phyloP scores from a whole-genome alignment of 345 rosid genomes.

The Arabis hirsuta region DNA sequence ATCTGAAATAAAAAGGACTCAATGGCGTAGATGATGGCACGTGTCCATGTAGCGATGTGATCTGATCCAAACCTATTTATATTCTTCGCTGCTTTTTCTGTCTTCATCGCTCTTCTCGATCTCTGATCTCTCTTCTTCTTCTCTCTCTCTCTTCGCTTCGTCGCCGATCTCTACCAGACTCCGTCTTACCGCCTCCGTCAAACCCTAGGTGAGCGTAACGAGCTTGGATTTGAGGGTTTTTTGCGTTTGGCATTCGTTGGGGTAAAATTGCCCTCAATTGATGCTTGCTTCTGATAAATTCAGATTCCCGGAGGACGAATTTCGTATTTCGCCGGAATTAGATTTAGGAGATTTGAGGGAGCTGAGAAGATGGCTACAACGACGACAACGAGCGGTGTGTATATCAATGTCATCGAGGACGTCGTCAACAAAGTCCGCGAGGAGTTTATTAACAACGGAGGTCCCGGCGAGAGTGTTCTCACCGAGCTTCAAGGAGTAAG shows the following conservation, averaged over 20 bases:
- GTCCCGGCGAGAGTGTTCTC: slow-evolving; percentile 88
- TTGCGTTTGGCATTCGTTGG: background rate
- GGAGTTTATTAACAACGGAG: slow-evolving; percentile 79
- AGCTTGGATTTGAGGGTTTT: background rate
- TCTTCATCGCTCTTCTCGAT: slow-evolving; percentile 58
- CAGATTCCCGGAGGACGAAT: slow-evolving; percentile 12
- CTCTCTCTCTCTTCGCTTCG: slow-evolving; percentile 30
- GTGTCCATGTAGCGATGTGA: slow-evolving; percentile 52
- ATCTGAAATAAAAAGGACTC: background rate
- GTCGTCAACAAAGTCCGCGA: slow-evolving; percentile 92
- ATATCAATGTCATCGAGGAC: slow-evolving; percentile 88
- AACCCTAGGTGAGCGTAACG: slow-evolving; percentile 37
- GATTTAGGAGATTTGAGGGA: slow-evolving; percentile 23
- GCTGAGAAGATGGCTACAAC: slow-evolving; percentile 59
- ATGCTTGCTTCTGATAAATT: slow-evolving; percentile 19
- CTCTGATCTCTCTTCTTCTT: slow-evolving; percentile 19
- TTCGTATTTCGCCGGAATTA: slow-evolving; percentile 6
- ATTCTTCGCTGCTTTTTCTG: slow-evolving; percentile 69
- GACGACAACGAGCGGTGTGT: slow-evolving; percentile 75
- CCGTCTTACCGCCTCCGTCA: slow-evolving; percentile 18
- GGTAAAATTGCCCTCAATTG: background rate
- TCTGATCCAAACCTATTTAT: slow-evolving; percentile 99
- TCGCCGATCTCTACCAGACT: slow-evolving; percentile 39
- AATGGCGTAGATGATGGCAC: slow-evolving; percentile 59
- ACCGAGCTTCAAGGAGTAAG: slow-evolving; percentile 90